Base-by-base conservation (phyloP, 2,329 filamentous ascomycete species). In the Trichoderma sp. region DNA sequence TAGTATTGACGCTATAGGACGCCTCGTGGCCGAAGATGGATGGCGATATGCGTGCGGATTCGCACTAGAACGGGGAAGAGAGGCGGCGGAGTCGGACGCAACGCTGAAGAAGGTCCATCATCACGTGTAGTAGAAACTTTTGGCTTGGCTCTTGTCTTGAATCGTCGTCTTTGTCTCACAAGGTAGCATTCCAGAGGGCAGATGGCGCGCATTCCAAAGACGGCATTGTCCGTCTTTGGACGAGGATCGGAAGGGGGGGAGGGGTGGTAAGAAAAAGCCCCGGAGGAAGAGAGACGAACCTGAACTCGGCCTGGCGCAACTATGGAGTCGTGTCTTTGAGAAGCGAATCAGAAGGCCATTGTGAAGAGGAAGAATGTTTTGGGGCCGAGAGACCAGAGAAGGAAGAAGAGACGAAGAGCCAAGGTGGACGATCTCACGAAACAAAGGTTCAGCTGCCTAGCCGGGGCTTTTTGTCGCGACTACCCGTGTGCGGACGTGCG, bases 141-240 rank as follows among this genome's bases (percentile, higher is more conserved):
- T 74, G 71, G 73, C 73, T 74, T 74, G 76, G 76, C 77, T 76
- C 75, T 69, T 18, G 30, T 43, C 36, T 39, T 47, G 43, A 51
- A 71, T 39, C 32, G 77, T 80, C 78, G 78, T 77, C 78, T 79
- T 80, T 82, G 81, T 82, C 80, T 82, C 80, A 80, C 76, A 73
- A 65, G 66, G 73, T 70, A 74, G 71, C 80, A 81, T 81, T 81
- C 80, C 80, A 80, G 73, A 75, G 74, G 73, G 69, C 62, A 72
- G 73, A 75, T 72, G 73, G 72, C 68, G 72, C 56, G 71, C 78
- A 80, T 80, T 80, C 79, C 67, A 71, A 71, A 65, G 71, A 58
- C 66, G 72, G 72, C 79, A 82, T 82, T 82, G 80, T 82, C 76
- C 72, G 79, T 76, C 77, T 75, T 75, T 75, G 76, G 74, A 74